phyloP scores from a whole-genome alignment of 2,329 filamentous ascomycete species.

The Aspergillus aculeatus region DNA sequence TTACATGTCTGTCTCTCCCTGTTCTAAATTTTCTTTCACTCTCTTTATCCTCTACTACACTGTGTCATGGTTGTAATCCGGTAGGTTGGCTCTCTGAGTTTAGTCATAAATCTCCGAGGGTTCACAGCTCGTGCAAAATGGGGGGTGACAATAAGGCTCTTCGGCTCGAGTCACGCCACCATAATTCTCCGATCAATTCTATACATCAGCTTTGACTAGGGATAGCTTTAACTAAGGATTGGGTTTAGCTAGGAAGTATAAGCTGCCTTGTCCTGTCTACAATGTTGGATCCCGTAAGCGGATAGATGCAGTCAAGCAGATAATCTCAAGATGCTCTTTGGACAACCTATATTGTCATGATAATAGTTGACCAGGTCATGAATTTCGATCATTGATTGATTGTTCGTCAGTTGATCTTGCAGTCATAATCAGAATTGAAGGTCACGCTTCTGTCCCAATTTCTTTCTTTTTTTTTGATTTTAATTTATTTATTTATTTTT shows the following conservation, averaged over 20 bases:
- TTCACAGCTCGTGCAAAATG: not conserved
- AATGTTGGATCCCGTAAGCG: not conserved
- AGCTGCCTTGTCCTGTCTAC: not conserved
- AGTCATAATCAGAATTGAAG: too few species aligned
- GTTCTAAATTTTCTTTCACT: not conserved
- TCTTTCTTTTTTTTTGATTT: too few species aligned
- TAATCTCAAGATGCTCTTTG: too few species aligned
- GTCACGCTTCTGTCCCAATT: not conserved
- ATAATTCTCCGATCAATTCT: not conserved
- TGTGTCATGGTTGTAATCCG: not conserved
- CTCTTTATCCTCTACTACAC: not conserved
- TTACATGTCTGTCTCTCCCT: not conserved
- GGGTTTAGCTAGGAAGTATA: not conserved
- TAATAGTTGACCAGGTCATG: too few species aligned
- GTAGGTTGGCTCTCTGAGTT: not conserved
- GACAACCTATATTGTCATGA: too few species aligned
- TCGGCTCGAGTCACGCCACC: not conserved
- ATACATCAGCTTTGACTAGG: not conserved
- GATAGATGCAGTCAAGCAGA: not conserved
- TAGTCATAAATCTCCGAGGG: not conserved
- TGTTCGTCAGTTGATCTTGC: too few species aligned
- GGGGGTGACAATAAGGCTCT: not conserved
- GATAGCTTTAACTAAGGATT: too few species aligned
- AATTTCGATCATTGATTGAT: too few species aligned
- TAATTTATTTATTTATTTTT: too few species aligned